These are phyloP conservation scores for Tricholoma sp. DNA, from an alignment of 768 basidiomycete species.

Conservation along the genomic window DNA sequence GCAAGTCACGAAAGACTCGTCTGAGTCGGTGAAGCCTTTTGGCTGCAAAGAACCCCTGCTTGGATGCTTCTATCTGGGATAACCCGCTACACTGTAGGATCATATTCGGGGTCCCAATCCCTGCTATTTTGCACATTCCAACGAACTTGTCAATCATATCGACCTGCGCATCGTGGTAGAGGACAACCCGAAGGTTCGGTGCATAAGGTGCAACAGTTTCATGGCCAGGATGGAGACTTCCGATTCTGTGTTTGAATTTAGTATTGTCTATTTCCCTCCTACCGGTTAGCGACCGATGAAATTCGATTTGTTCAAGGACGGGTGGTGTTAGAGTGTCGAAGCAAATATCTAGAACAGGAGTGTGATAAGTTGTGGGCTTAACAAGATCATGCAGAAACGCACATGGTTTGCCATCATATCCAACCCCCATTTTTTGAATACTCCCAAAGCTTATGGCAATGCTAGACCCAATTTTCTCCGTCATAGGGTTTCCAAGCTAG, in stretches of 20 bases:
- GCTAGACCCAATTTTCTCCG: constrained; percentile 44
- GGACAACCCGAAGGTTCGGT: constrained; percentile 60
- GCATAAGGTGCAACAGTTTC: constrained; percentile 61
- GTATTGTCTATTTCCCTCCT: constrained; percentile 30
- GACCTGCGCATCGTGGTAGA: constrained; percentile 41
- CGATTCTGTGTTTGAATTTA: constrained; percentile 55
- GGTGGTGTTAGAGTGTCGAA: constrained; percentile 68
- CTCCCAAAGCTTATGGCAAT: constrained; percentile 52
- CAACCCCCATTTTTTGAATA: constrained; percentile 57
- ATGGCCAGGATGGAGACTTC: constrained; percentile 56
- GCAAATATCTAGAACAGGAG: constrained; percentile 45
- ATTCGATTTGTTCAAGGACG: constrained; percentile 52
- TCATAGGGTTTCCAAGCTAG: constrained; percentile 57
- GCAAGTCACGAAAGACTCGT: constrained; percentile 37
- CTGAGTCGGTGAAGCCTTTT: constrained; percentile 43
- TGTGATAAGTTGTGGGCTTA: constrained; percentile 7
- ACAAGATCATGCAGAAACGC: constrained; percentile 16
- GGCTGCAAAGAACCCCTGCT: constrained; percentile 45
- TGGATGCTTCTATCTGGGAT: constrained; percentile 42
- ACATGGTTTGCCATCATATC: constrained; percentile 67
- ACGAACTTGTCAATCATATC: constrained; percentile 49
- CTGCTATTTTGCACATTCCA: constrained; percentile 47
- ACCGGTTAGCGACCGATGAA: constrained; percentile 47
- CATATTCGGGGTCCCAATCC: constrained; percentile 26
- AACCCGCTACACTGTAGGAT: constrained; percentile 27